Percentiles rank a stretch among this genome's conserved stretches.
These are phyloP conservation scores for Blastobotrys raffinosifermentans DNA, from an alignment of 1,139 yeast genomes.

Conservation along the genomic window DNA sequence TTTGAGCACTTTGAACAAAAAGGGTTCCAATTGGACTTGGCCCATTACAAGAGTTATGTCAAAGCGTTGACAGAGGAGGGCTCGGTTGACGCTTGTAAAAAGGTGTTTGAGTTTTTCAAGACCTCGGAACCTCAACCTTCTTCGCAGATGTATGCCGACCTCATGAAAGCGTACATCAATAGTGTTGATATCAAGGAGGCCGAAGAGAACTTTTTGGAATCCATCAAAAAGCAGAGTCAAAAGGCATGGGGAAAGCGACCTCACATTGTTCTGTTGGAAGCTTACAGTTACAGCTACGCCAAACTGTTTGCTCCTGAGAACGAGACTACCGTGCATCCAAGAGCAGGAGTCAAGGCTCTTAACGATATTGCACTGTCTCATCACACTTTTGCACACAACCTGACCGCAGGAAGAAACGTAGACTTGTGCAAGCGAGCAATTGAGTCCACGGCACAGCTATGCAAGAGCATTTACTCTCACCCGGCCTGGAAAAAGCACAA, in stretches of 20 bases:
- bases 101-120: constrained; percentile 3
- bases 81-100: constrained; percentile 4
- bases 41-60: constrained; percentile 13
- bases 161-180: constrained; percentile 12
- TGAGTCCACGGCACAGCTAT: constrained; percentile 9
- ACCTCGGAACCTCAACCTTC: constrained; percentile 7
- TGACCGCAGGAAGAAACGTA: constrained; percentile 5
- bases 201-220: constrained; percentile 7
- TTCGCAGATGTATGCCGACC: constrained; percentile 13
- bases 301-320: constrained; percentile 1
- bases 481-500: constrained; percentile 13
- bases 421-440: constrained; percentile 7
- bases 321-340: constrained; percentile 9
- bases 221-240: constrained; percentile 9
- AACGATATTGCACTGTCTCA: constrained; percentile 12
- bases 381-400: constrained; percentile 10
- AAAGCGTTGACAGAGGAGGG: constrained; percentile 9
- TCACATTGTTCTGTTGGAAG: constrained; percentile 7
- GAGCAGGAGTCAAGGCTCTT: constrained; percentile 15
- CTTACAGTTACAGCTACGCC: constrained; percentile 5
- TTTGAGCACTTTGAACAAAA: neutral
- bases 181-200: constrained; percentile 3
- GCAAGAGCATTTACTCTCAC: constrained; percentile 12
- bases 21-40: constrained; percentile 5
- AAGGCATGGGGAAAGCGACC: constrained; percentile 13